Conservation (phyloP, 2,329 filamentous ascomycete genomes). For the Alternaria rosae region DNA sequence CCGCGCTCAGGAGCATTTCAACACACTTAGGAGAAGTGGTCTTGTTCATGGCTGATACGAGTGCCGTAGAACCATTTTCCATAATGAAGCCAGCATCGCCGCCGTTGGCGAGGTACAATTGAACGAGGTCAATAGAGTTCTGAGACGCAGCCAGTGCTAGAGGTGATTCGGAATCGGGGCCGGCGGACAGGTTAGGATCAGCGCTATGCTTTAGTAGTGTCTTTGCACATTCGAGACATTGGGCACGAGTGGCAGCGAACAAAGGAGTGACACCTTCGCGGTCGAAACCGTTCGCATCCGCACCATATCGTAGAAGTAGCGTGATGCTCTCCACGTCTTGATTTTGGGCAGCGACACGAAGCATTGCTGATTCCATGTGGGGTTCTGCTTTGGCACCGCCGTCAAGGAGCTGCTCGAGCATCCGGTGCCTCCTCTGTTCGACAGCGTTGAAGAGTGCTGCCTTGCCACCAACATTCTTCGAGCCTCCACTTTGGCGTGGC, state of each 20-base stretch:
- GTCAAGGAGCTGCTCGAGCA: conserved; percentile 48
- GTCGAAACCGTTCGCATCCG: conserved; percentile 42
- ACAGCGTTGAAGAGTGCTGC: conserved; percentile 61
- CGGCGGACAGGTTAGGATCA: conserved; percentile 35
- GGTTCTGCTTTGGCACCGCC: conserved; percentile 41
- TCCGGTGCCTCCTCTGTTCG: conserved; percentile 70
- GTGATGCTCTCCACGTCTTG: conserved; percentile 39
- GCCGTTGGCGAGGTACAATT: conserved; percentile 68
- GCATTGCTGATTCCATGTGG: conserved; percentile 41
- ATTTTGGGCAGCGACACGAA: conserved; percentile 40
- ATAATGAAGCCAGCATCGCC: conserved; percentile 64
- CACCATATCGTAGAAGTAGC: conserved; percentile 39
- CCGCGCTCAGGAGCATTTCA: conserved; percentile 67
- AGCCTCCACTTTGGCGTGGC: conserved; percentile 31
- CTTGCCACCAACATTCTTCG: conserved; percentile 44
- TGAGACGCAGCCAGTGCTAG: conserved; percentile 60
- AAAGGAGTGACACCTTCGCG: conserved; percentile 41
- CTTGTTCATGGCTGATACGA: conserved; percentile 68
- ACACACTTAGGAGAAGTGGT: conserved; percentile 63
- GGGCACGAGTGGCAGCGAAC: conserved; percentile 35
- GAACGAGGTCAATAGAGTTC: conserved; percentile 64
- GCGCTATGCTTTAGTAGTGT: conserved; percentile 38
- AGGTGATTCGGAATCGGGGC: conserved; percentile 63
- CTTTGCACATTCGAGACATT: conserved; percentile 56
- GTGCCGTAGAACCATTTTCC: conserved; percentile 65